These are phyloP conservation scores for Rhipidocladum racemiflorum DNA, from an alignment of 176 grass and related monocot genomes.

Conservation along the genomic window DNA sequence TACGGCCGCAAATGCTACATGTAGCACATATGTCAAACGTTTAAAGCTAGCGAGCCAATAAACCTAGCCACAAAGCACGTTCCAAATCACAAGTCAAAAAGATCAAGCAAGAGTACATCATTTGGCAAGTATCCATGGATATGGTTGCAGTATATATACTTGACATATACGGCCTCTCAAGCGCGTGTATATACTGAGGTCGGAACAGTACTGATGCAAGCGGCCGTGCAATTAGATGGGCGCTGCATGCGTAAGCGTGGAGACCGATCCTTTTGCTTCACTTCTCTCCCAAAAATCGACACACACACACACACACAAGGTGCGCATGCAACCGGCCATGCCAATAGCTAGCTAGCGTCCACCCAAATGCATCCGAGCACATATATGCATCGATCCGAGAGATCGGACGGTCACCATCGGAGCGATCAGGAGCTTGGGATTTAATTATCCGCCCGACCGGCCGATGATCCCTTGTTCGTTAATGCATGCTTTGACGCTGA, in stretches of 20 bases:
- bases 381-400: neutral
- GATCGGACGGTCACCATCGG: conserved; percentile 8
- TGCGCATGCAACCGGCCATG: neutral
- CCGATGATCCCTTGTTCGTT: conserved; percentile 1
- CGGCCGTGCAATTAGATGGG: neutral
- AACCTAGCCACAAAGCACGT: neutral
- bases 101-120: neutral
- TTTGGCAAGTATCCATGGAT: neutral
- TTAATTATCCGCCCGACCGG: neutral
- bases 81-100: conserved; percentile 29
- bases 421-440: conserved; percentile 9
- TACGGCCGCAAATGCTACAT: neutral
- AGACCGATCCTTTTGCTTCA: conserved; percentile 36
- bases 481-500: neutral
- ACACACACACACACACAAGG: neutral
- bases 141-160: neutral
- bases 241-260: neutral
- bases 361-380: conserved; percentile 25
- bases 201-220: neutral
- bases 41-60: neutral
- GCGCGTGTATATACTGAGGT: too few species aligned
- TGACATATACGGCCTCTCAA: too few species aligned
- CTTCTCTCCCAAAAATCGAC: conserved; percentile 25
- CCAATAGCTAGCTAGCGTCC: conserved; percentile 33
- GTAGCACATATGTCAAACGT: neutral